phyloP scores from a whole-genome alignment of 208 protist species.

The Crithidia brevicula region DNA sequence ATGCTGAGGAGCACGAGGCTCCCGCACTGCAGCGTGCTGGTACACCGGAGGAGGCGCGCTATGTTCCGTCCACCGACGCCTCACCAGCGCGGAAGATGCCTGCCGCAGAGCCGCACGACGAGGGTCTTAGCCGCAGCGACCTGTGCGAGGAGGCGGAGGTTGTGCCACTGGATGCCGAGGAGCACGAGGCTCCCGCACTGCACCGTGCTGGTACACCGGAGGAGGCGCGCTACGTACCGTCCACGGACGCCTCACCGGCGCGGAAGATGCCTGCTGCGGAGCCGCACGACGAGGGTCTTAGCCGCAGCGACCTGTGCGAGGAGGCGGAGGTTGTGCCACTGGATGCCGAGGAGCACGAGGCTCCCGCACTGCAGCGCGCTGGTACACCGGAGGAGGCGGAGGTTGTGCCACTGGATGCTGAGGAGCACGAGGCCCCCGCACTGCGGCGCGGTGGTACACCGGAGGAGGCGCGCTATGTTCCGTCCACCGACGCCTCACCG shows the following conservation, averaged over 20 bases:
- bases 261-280: not conserved
- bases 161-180: not conserved
- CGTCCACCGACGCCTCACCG: not conserved
- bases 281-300: not conserved
- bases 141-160: not conserved
- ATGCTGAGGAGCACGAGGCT: not conserved
- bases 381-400: conserved; percentile 2
- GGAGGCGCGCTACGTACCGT: not conserved
- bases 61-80: not conserved
- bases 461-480: not conserved
- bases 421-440: not conserved
- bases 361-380: not conserved
- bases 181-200: not conserved
- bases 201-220: not conserved
- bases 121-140: not conserved
- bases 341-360: not conserved
- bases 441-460: not conserved
- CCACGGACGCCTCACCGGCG: not conserved
- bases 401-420: not conserved
- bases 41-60: not conserved
- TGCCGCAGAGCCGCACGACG: not conserved
- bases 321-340: not conserved
- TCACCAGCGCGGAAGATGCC: not conserved
- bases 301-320: conserved; percentile 10
- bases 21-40: not conserved